Percentiles rank a stretch among this genome's conserved stretches.
Conservation (phyloP, 169 alveolate species). For the Perkinsus olseni region DNA sequence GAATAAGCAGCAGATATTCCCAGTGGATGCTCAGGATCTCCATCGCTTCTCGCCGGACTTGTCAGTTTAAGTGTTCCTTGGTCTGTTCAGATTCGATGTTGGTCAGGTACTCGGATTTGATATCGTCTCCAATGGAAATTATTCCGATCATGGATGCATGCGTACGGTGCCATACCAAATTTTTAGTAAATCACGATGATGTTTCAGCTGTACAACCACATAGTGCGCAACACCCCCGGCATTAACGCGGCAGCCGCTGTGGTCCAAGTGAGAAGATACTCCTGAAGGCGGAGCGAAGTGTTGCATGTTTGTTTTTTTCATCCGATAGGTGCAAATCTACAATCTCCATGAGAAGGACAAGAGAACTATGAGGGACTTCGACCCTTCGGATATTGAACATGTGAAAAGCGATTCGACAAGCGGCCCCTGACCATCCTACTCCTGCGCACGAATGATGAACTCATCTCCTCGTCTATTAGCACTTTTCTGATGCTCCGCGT, state of each 20-base stretch:
- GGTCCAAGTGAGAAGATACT: background rate
- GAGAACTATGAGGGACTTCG: slow-evolving; percentile 61
- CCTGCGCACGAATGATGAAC: too few relatives aligned
- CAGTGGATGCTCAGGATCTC: background rate
- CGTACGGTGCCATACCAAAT: background rate
- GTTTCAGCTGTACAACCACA: background rate
- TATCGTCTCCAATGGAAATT: background rate
- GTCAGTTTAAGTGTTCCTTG: background rate
- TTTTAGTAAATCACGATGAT: background rate
- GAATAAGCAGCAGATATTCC: background rate
- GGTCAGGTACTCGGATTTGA: background rate
- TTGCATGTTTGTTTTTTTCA: slow-evolving; percentile 4
- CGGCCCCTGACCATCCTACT: too few relatives aligned
- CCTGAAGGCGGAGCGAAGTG: background rate
- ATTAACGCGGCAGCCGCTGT: slow-evolving; percentile 9
- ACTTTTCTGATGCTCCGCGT: too few relatives aligned
- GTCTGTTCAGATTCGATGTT: background rate
- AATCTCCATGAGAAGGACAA: slow-evolving; percentile 41
- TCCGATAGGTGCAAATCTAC: slow-evolving; percentile 26
- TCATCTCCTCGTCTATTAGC: too few relatives aligned
- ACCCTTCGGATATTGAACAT: slow-evolving; percentile 69
- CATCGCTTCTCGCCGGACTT: background rate
- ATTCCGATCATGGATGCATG: background rate
- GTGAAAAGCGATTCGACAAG: background rate
- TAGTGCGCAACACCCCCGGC: background rate